Conservation (phyloP, 768 basidiomycete genomes). For the Crucibulum laeve region DNA sequence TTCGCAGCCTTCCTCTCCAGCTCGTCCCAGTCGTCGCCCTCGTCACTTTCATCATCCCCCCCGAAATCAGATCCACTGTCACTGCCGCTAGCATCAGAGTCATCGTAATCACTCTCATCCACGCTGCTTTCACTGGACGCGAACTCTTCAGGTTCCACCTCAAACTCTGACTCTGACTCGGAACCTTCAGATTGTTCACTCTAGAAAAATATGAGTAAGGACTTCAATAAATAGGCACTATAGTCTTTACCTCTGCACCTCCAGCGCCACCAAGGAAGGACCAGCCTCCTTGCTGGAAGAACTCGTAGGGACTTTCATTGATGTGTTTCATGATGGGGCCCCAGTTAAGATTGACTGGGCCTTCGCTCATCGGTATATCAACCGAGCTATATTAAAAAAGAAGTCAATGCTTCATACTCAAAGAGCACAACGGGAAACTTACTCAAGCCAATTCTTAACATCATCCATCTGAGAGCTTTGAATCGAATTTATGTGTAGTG, state of each 20-base stretch:
- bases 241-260: slow-evolving; percentile 57
- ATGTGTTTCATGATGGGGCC: slow-evolving; percentile 98
- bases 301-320: slow-evolving; percentile 92
- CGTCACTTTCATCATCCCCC: slow-evolving; percentile 53
- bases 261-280: slow-evolving; percentile 75
- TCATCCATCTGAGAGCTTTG: slow-evolving; percentile 88
- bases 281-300: slow-evolving; percentile 98
- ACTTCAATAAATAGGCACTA: neutral
- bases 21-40: slow-evolving; percentile 95
- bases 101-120: slow-evolving; percentile 68
- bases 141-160: slow-evolving; percentile 51
- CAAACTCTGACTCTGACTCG: slow-evolving; percentile 49
- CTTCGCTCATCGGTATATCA: slow-evolving; percentile 93
- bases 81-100: slow-evolving; percentile 59
- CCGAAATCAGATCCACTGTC: slow-evolving; percentile 64
- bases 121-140: slow-evolving; percentile 50
- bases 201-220: slow-evolving; percentile 13
- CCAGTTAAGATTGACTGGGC: slow-evolving; percentile 98
- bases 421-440: slow-evolving; percentile 23
- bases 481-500: slow-evolving; percentile 96
- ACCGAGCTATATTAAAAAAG: slow-evolving; percentile 64
- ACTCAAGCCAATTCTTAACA: slow-evolving; percentile 99
- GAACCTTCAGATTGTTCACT: slow-evolving; percentile 40
- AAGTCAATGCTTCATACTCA: slow-evolving; percentile 6
- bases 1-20: slow-evolving; percentile 88